These are phyloP conservation scores for Achlya hypogyna DNA, from an alignment of 352 stramenopile species.

Conservation along the genomic window DNA sequence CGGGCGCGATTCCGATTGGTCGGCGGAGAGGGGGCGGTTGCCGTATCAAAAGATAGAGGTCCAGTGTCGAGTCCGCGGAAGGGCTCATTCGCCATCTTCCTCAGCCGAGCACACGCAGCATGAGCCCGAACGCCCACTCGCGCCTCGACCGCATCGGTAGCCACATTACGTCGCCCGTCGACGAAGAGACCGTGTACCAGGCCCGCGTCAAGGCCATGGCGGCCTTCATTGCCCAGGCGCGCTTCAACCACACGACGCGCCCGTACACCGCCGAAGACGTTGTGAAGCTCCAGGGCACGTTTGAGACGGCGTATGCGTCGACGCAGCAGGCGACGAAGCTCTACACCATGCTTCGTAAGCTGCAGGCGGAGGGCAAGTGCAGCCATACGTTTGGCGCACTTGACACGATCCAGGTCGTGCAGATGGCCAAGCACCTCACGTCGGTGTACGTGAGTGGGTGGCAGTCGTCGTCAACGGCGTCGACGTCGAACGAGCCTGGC, in stretches of 20 bases:
- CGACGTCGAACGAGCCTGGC: constrained; percentile 92
- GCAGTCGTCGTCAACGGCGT: constrained; percentile 93
- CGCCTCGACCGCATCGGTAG: constrained; percentile 64
- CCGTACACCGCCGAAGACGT: constrained; percentile 75
- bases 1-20: background rate
- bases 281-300: constrained; percentile 76
- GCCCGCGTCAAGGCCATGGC: constrained; percentile 65
- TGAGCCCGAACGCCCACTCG: constrained; percentile 11
- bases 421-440: constrained; percentile 92
- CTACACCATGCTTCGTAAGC: constrained; percentile 79
- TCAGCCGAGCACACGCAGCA: background rate
- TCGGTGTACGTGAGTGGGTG: constrained; percentile 96
- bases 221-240: constrained; percentile 58
- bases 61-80: background rate
- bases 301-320: constrained; percentile 37
- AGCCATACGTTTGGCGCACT: constrained; percentile 84
- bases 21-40: background rate
- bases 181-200: constrained; percentile 51
- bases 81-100: constrained; percentile 1
- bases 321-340: constrained; percentile 66
- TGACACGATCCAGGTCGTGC: constrained; percentile 93
- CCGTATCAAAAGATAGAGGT: background rate
- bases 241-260: constrained; percentile 73
- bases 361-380: constrained; percentile 67
- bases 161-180: constrained; percentile 42